Conservation (phyloP, 768 basidiomycete species). For the Trametes meyenii region DNA sequence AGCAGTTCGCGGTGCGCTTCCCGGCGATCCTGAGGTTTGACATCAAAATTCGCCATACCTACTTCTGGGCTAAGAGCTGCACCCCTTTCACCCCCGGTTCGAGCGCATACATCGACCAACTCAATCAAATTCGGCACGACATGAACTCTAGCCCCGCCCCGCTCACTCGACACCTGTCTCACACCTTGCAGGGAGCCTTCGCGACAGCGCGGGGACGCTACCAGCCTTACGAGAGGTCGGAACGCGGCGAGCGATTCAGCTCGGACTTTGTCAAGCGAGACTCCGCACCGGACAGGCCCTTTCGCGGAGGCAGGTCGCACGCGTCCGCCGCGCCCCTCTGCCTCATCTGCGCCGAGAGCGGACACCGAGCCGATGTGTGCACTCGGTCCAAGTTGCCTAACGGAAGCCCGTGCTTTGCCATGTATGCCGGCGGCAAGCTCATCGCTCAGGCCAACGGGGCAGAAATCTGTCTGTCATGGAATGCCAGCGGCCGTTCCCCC, state of each 20-base stretch:
- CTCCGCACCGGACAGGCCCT: no score
- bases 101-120: not conserved
- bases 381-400: not conserved
- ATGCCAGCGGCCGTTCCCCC: not conserved
- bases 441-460: not conserved
- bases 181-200: no score
- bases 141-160: not conserved
- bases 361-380: conserved; percentile 6
- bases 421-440: not conserved
- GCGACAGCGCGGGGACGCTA: no score
- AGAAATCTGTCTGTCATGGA: conserved; percentile 13
- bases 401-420: not conserved
- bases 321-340: conserved; percentile 4
- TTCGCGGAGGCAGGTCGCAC: not conserved
- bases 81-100: not conserved
- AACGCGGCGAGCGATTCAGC: no score
- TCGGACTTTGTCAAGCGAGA: no score
- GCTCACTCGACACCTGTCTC: no score
- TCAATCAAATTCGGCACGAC: not conserved
- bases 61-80: not conserved
- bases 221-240: no score
- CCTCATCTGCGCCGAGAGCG: conserved; percentile 15
- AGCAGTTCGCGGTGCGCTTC: not conserved
- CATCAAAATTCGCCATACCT: not conserved
- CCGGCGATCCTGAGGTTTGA: conserved; percentile 3